Base-by-base conservation (phyloP, 768 basidiomycete species). In the Epithele typhae region DNA sequence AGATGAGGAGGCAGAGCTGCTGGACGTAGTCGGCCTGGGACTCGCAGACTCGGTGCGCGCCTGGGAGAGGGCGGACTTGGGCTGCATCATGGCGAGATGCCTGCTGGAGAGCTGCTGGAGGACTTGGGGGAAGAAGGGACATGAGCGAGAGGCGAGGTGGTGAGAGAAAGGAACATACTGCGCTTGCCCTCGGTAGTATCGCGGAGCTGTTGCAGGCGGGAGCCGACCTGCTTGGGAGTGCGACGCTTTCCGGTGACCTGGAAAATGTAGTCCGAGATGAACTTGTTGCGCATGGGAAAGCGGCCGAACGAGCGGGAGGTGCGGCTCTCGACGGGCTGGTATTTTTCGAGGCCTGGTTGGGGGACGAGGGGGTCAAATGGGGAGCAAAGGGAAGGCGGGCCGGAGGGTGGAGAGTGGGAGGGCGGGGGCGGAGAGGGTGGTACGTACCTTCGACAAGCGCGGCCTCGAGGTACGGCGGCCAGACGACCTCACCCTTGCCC, bases 401-500 rank as follows among this genome's bases (percentile, higher is more conserved):
- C 8, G 27, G 7, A 7, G 27, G 27, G 27, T 30, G 27, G 27
- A 14, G 27, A 7, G 7, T 30, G 27, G 8, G n/a, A n/a, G n/a
- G 14, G 27, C 27, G 27, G 27, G 14, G 27, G 35, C 35, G 35
- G 35, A 36, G 15, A 36, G 17, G 35, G 18, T 8, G 17, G 6
- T 2, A 34, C 51, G 12, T 5, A 83, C 87, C 87, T 74, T 87
- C 82, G 43, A 90, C 74, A 54, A 89, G 72, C 40, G 83, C 83
- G 30, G 81, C 84, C 70, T 90, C 87, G 49, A 90, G 80, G 59
- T 84, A 79, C 11, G 82, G 84, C 41, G 87, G 87, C 87, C 87
- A 90, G 35, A 89, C 86, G n/a, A 83, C 76, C 62, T 88, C 86
- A 25, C 81, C 78, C 57, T 65, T 67, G 39, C 84, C 87, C 61